Evolutionary conservation across 2,329 filamentous ascomycete genomes (phyloP).

Genomic region (Calonectria hawksworthii): DNA sequence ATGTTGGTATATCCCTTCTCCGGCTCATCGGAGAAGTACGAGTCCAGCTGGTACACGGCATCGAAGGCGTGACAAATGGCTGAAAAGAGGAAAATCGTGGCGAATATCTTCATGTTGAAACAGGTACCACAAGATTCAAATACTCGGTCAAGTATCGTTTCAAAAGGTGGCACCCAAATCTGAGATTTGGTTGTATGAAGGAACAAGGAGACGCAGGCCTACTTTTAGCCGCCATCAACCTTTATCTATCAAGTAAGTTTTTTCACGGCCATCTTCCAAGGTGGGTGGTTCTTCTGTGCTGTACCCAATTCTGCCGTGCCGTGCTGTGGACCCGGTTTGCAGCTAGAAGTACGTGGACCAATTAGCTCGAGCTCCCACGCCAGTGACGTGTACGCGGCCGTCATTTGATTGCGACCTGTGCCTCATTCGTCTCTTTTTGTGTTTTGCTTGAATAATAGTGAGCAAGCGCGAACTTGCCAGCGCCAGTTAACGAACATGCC

Average conservation of each 20-base stretch:
- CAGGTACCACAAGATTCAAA: not conserved
- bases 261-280: not conserved
- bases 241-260: not conserved
- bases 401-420: not conserved
- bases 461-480: no score
- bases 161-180: not conserved
- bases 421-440: no score
- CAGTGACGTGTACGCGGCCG: not conserved
- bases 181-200: no score
- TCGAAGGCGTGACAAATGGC: not conserved
- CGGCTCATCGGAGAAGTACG: not conserved
- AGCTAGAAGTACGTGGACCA: not conserved
- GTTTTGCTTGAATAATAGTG: no score
- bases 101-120: not conserved
- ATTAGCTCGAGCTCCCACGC: not conserved
- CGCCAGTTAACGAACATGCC: no score
- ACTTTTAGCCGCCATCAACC: not conserved
- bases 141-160: not conserved
- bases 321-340: not conserved
- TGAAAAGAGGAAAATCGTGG: not conserved
- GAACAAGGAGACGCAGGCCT: not conserved
- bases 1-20: not conserved
- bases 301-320: not conserved
- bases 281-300: not conserved
- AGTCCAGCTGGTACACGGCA: not conserved